Base-by-base conservation (phyloP, 345 rosid species). In the Murraya paniculata region DNA sequence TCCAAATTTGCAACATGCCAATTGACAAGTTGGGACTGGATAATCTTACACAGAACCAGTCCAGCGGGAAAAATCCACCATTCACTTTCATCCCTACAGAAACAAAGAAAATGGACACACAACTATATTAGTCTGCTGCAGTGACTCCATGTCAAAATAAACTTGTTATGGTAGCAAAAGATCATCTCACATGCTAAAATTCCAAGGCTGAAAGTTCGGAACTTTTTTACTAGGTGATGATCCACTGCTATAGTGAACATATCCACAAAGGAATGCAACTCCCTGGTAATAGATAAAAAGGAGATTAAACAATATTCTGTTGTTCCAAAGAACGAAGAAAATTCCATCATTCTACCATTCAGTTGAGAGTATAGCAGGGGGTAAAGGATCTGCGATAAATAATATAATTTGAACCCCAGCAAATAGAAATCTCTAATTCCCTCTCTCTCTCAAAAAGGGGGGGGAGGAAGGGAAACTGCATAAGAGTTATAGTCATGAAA, bases 41-140 rank as follows among this genome's bases (percentile, higher is more conserved):
- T 81, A 69, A 90, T 84, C 82, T 96, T 96, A 86, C 98, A 96
- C 36, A 91, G 71, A 67, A 96, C 98, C 79, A 96, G 85, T 68
- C 91, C 97, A 31, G 88, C 98, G 25, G 99, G 99, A 81, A 96
- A 94, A 77, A 96, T 87, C 99, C 99, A 94, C 98, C 99, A 91
- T 81, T 94, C 99, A 78, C 97, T 93, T 81, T 96, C 99, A 81
- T 95, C 98, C 97, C 99, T 96, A 94, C 90, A 84, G 59, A 78
- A 74, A 78, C 67, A 53, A 60, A 3, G 74, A 13, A 81, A 58
- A 65, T 22, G 22, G 19, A 58, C 36, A 9, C 33, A 45, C 41
- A 73, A 75, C 77, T 30, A 55, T 39, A 78, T 77, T 71, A 77
- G 64, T 22, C 27, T 22, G 13, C 13, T 2, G 30, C 1, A 28